Evolutionary conservation across 495 filamentous ascomycete species (phyloP).

Genomic region (Hypomontagnella submonticulosa): DNA sequence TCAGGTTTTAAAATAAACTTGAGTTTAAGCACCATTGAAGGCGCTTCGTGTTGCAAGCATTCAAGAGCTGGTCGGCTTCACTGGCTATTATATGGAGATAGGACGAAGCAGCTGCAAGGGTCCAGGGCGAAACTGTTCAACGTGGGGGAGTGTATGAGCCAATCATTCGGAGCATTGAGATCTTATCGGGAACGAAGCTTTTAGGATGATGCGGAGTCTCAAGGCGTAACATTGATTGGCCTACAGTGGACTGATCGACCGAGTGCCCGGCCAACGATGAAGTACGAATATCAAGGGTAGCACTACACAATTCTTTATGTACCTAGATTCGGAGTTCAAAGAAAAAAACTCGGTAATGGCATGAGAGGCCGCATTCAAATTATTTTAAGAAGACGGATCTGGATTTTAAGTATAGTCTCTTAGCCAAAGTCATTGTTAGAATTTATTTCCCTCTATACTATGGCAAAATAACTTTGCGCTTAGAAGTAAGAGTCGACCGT

Average conservation of each 20-base stretch:
- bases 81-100: no score
- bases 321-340: background rate
- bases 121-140: slow-evolving; percentile 26
- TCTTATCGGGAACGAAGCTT: slow-evolving; percentile 20
- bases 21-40: no score
- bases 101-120: slow-evolving; percentile 18
- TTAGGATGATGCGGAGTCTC: slow-evolving; percentile 10
- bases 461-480: no score
- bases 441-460: no score
- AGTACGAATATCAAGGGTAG: slow-evolving; percentile 1
- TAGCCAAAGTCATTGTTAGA: no score
- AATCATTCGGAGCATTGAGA: slow-evolving; percentile 25
- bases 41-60: slow-evolving; percentile 8
- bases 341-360: no score
- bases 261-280: slow-evolving; percentile 38
- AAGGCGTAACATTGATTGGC: slow-evolving; percentile 22
- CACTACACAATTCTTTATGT: background rate
- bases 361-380: no score
- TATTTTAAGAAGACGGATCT: no score
- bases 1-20: no score
- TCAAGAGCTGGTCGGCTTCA: no score
- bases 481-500: background rate
- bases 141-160: slow-evolving; percentile 19
- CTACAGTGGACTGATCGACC: background rate
- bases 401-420: no score